phyloP scores from a whole-genome alignment of 2,329 filamentous ascomycete genomes.

The Hymenoscyphus albidus region DNA sequence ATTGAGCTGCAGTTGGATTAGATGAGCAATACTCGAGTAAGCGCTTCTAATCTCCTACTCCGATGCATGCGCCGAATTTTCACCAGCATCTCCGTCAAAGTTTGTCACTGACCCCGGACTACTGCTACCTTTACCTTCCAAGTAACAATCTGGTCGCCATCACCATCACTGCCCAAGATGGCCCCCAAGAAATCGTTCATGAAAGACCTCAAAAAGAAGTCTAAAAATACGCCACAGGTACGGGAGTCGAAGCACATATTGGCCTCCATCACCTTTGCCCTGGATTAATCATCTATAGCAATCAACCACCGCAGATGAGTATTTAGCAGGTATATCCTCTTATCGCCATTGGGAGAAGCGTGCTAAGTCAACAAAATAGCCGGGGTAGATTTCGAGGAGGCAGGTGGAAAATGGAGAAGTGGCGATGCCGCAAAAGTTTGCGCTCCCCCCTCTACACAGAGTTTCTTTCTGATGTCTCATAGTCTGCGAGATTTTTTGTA shows the following conservation, averaged over 20 bases:
- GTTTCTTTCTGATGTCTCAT: conserved; percentile 4
- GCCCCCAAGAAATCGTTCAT: conserved; percentile 34
- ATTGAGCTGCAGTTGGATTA: neutral
- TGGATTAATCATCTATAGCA: conserved; percentile 36
- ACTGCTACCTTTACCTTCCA: no score
- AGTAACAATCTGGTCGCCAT: neutral
- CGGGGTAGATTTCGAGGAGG: conserved; percentile 66
- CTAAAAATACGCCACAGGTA: conserved; percentile 31
- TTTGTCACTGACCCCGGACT: neutral
- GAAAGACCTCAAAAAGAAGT: conserved; percentile 41
- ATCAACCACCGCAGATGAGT: conserved; percentile 63
- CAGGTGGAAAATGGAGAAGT: conserved; percentile 69
- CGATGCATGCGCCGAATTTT: neutral
- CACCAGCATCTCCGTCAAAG: neutral
- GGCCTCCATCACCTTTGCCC: neutral
- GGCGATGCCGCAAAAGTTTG: conserved; percentile 60
- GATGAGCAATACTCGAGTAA: neutral
- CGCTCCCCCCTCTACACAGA: neutral
- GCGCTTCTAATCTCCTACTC: neutral
- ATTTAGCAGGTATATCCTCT: conserved; percentile 49
- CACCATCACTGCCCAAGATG: conserved; percentile 22
- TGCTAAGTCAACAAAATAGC: conserved; percentile 37
- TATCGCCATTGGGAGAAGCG: neutral
- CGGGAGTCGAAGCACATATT: neutral
- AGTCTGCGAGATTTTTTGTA: conserved; percentile 50